These are phyloP conservation scores for Zychaea mexicana DNA, from an alignment of 371 early-diverging fungal genomes.

Conservation along the genomic window DNA sequence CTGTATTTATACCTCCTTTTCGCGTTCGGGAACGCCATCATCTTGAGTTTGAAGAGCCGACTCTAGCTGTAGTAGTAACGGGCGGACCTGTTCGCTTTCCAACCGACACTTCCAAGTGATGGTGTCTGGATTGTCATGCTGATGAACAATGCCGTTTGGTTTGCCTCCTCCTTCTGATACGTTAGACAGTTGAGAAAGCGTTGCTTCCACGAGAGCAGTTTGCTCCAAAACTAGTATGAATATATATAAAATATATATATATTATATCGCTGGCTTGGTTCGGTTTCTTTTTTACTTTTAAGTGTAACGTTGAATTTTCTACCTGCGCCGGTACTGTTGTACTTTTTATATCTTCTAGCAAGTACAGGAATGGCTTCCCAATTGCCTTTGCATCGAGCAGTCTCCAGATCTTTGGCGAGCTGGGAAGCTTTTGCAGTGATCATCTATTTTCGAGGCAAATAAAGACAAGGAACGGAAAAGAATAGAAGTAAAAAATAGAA, in stretches of 20 bases:
- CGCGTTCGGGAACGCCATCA: conserved; percentile 95
- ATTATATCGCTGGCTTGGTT: too few species aligned
- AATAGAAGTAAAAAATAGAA: background rate
- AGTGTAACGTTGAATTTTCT: conserved; percentile 4
- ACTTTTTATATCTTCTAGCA: conserved; percentile 66
- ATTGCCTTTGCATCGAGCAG: conserved; percentile 57
- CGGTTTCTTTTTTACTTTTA: background rate
- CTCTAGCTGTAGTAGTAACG: conserved; percentile 13
- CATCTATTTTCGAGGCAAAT: conserved; percentile 3
- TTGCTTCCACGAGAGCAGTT: conserved; percentile 7
- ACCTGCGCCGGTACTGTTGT: conserved; percentile 66
- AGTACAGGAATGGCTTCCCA: conserved; percentile 63
- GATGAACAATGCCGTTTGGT: conserved; percentile 18
- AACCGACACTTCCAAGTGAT: conserved; percentile 1
- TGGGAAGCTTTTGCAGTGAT: conserved; percentile 5
- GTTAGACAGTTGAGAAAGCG: background rate
- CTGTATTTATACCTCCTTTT: conserved; percentile 97
- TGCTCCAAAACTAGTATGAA: background rate
- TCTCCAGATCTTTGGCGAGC: conserved; percentile 48
- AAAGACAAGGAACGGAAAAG: background rate
- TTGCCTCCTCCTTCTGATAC: conserved; percentile 1
- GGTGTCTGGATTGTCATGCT: background rate
- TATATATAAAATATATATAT: background rate
- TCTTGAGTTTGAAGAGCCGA: conserved; percentile 32
- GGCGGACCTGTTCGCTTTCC: conserved; percentile 16